phyloP scores from a whole-genome alignment of 345 rosid genomes.

The Toxicodendron radicans region DNA sequence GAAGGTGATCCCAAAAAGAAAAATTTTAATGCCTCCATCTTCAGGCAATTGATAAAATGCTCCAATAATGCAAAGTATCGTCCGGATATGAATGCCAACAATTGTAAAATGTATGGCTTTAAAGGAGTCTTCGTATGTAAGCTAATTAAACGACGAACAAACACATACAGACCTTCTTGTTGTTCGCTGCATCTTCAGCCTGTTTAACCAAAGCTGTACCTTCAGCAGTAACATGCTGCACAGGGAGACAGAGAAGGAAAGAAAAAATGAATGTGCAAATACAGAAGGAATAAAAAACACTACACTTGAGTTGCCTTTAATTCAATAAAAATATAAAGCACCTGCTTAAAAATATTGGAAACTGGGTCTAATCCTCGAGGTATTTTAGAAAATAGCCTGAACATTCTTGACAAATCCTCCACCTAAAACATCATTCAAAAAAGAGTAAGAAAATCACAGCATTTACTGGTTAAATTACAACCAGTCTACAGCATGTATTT shows the following conservation, averaged over 20 bases:
- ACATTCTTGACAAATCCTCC: conserved; percentile 79
- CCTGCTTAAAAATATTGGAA: conserved; percentile 64
- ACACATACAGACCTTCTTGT: conserved; percentile 36
- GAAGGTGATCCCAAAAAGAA: not conserved
- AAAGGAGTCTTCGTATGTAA: not conserved
- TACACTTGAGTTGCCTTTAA: not conserved
- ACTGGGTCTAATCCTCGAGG: conserved; percentile 59
- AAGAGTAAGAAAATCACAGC: not conserved
- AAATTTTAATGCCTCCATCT: not conserved
- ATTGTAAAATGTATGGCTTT: not conserved
- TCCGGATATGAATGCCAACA: not conserved
- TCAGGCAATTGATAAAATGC: not conserved
- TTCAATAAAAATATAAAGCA: not conserved
- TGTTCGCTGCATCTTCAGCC: conserved; percentile 70
- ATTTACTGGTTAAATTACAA: not conserved
- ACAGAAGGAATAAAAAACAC: not conserved
- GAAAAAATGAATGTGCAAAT: not conserved
- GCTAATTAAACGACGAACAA: not conserved
- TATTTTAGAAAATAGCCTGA: conserved; percentile 58
- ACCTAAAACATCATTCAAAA: conserved; percentile 34
- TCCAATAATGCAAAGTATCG: not conserved
- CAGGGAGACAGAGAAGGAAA: not conserved
- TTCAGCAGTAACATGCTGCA: conserved; percentile 69
- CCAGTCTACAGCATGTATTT: conserved; percentile 9
- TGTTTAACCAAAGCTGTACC: conserved; percentile 66